Percentiles rank a stretch among this genome's conserved stretches.
Conservation (phyloP, 1,139 yeast species). For the Zygosaccharomyces sapae region DNA sequence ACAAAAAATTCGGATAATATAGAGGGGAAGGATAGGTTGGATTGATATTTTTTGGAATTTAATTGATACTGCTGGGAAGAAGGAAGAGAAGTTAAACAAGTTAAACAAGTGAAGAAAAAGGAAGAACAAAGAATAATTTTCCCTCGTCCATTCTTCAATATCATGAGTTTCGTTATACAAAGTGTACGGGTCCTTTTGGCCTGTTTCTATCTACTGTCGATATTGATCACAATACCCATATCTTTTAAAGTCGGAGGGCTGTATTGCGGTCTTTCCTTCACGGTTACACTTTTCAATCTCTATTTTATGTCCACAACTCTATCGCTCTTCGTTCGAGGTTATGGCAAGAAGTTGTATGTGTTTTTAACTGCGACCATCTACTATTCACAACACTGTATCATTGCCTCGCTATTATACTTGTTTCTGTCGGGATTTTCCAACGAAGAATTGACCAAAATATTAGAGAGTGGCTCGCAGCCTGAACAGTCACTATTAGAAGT, state of each 20-base stretch:
- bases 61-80: too few species aligned
- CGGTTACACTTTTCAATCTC: slow-evolving; percentile 64
- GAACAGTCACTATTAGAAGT: slow-evolving; percentile 29
- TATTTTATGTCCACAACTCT: slow-evolving; percentile 73
- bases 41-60: background rate
- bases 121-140: background rate
- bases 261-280: slow-evolving; percentile 81
- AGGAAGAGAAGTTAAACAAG: too few species aligned
- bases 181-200: slow-evolving; percentile 42
- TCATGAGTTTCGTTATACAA: slow-evolving; percentile 15
- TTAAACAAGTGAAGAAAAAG: background rate
- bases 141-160: background rate
- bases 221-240: slow-evolving; percentile 80
- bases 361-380: slow-evolving; percentile 45
- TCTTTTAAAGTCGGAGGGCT: slow-evolving; percentile 96
- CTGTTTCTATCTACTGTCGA: slow-evolving; percentile 57
- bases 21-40: background rate
- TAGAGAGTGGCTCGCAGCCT: slow-evolving; percentile 27
- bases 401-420: slow-evolving; percentile 64
- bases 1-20: background rate
- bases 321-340: slow-evolving; percentile 50
- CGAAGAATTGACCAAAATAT: slow-evolving; percentile 21
- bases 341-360: slow-evolving; percentile 49
- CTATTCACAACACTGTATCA: slow-evolving; percentile 73
- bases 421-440: slow-evolving; percentile 56